phyloP scores from a whole-genome alignment of 164 flowering plant species.

The Annona cherimola region DNA sequence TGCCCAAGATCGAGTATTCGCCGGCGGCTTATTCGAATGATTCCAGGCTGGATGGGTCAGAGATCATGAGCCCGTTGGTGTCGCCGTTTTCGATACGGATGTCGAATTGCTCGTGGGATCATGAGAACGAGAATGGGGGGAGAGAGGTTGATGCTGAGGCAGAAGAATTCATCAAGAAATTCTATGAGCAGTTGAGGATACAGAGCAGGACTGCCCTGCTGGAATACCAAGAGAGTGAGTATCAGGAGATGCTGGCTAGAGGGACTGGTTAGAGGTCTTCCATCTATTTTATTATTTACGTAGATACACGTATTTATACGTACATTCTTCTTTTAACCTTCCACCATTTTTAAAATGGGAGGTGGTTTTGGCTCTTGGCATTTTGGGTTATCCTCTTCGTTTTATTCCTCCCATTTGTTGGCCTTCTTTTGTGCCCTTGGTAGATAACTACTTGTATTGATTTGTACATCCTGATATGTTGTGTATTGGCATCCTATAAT shows the following conservation, averaged over 20 bases:
- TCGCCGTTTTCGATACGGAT: constrained; percentile 35
- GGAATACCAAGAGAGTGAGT: constrained; percentile 23
- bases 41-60: constrained; percentile 7
- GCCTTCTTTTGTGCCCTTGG: neutral
- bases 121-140: constrained; percentile 14
- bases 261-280: constrained; percentile 1
- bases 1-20: constrained; percentile 25
- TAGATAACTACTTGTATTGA: neutral
- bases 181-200: constrained; percentile 42
- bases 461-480: neutral
- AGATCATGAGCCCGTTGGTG: constrained; percentile 23
- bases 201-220: constrained; percentile 38
- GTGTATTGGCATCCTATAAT: neutral
- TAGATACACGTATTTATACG: neutral
- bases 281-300: too few relatives aligned
- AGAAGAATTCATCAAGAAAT: constrained; percentile 45
- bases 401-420: neutral
- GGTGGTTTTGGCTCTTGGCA: neutral
- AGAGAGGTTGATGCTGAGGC: constrained; percentile 38
- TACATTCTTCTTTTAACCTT: neutral
- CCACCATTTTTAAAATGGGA: neutral
- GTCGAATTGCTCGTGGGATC: constrained; percentile 27
- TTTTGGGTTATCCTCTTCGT: too few relatives aligned
- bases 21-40: constrained; percentile 20
- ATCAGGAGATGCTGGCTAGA: constrained; percentile 19